These are phyloP conservation scores for Neltuma alba DNA, from an alignment of 306 rosid species.

Conservation along the genomic window DNA sequence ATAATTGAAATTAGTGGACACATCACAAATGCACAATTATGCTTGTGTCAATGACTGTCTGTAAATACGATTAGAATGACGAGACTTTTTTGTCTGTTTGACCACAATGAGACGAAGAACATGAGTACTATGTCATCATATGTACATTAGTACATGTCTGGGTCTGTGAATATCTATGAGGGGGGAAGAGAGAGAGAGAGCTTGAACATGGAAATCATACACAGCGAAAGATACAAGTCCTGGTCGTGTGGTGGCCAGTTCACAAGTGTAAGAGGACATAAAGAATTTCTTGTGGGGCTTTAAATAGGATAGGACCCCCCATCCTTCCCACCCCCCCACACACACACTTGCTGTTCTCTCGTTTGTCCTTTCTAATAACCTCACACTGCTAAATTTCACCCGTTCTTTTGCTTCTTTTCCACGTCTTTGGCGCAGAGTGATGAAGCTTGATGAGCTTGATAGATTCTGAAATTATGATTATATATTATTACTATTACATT, in stretches of 20 bases:
- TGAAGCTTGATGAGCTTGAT: slow-evolving; percentile 71
- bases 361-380: slow-evolving; percentile 56
- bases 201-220: slow-evolving; percentile 28
- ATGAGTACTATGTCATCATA: slow-evolving; percentile 27
- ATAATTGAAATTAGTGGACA: slow-evolving; percentile 47
- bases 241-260: slow-evolving; percentile 41
- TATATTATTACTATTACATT: slow-evolving; percentile 41
- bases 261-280: slow-evolving; percentile 43
- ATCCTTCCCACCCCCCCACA: not conserved
- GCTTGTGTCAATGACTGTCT: slow-evolving; percentile 45
- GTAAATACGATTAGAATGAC: slow-evolving; percentile 43
- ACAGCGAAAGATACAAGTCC: slow-evolving; percentile 43
- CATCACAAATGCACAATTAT: slow-evolving; percentile 49
- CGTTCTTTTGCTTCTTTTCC: slow-evolving; percentile 67
- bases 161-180: slow-evolving; percentile 11
- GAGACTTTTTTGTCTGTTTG: slow-evolving; percentile 42
- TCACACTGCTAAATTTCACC: slow-evolving; percentile 55
- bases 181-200: slow-evolving; percentile 6
- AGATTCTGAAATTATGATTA: slow-evolving; percentile 58
- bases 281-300: slow-evolving; percentile 56
- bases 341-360: slow-evolving; percentile 43
- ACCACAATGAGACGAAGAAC: slow-evolving; percentile 39
- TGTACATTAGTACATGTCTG: slow-evolving; percentile 45
- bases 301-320: slow-evolving; percentile 48
- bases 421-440: slow-evolving; percentile 62